phyloP scores from a whole-genome alignment of 2,329 filamentous ascomycete genomes.

The Fusarium sororula region DNA sequence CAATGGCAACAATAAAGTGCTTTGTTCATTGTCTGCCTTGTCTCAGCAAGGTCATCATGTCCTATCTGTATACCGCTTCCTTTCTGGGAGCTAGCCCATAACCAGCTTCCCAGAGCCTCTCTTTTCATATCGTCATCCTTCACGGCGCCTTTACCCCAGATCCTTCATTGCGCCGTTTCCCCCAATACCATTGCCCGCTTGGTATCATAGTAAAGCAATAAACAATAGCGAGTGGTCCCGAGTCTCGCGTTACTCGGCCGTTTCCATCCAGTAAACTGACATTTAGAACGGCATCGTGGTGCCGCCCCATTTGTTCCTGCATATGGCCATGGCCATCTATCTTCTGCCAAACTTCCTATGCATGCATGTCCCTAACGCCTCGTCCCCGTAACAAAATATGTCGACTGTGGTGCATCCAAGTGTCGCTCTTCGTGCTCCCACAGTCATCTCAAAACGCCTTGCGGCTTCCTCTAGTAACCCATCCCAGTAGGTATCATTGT shows the following conservation, averaged over 20 bases:
- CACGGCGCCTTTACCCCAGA: slow-evolving; percentile 27
- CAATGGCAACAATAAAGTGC: not conserved
- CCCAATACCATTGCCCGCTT: slow-evolving; percentile 40
- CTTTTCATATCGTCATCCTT: slow-evolving; percentile 28
- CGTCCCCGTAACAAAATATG: slow-evolving; percentile 35
- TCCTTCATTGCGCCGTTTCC: slow-evolving; percentile 31
- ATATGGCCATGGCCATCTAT: slow-evolving; percentile 28
- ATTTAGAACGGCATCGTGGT: slow-evolving; percentile 21
- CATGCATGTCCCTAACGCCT: slow-evolving; percentile 38
- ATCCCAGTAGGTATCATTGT: slow-evolving; percentile 49
- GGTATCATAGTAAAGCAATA: slow-evolving; percentile 38
- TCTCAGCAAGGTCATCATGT: slow-evolving; percentile 19
- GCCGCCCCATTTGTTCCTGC: slow-evolving; percentile 41
- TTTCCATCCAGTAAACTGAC: slow-evolving; percentile 18
- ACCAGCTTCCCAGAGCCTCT: slow-evolving; percentile 44
- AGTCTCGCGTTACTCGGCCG: slow-evolving; percentile 32
- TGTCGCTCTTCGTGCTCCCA: slow-evolving; percentile 42
- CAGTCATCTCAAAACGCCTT: slow-evolving; percentile 47
- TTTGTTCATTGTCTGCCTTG: slow-evolving; percentile 7
- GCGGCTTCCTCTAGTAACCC: slow-evolving; percentile 53
- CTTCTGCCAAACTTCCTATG: slow-evolving; percentile 26
- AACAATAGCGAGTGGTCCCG: slow-evolving; percentile 36
- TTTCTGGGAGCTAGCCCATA: slow-evolving; percentile 43
- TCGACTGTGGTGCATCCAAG: slow-evolving; percentile 43
- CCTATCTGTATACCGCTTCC: slow-evolving; percentile 18